Conservation (phyloP, 1,284 basidiomycete species). For the Stygiomarasmius scandens region DNA sequence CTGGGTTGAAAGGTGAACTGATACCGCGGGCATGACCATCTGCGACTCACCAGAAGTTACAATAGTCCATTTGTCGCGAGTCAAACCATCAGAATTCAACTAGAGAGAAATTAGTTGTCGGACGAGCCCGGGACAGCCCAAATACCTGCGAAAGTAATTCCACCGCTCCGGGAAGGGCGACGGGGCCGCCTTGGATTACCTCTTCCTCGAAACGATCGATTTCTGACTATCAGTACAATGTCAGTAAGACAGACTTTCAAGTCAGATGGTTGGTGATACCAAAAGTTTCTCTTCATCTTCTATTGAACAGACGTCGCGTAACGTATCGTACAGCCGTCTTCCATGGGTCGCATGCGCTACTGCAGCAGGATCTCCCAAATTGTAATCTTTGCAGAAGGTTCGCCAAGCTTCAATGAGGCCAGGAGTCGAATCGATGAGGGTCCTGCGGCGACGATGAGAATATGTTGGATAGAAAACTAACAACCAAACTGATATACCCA, state of each 20-base stretch:
- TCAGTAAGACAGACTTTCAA: slow-evolving; percentile 2
- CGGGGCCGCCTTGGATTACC: slow-evolving; percentile 63
- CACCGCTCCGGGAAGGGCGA: slow-evolving; percentile 56
- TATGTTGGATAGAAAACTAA: background rate
- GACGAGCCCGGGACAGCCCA: background rate
- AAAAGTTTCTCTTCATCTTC: slow-evolving; percentile 56
- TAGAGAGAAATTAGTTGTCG: background rate
- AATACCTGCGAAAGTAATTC: slow-evolving; percentile 50
- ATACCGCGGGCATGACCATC: background rate
- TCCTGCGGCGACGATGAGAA: slow-evolving; percentile 39
- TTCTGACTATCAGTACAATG: slow-evolving; percentile 59
- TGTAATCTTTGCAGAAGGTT: slow-evolving; percentile 58
- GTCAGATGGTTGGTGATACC: slow-evolving; percentile 36
- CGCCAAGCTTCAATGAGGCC: slow-evolving; percentile 68
- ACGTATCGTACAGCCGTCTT: slow-evolving; percentile 71
- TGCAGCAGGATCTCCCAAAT: slow-evolving; percentile 49
- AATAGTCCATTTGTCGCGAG: slow-evolving; percentile 63
- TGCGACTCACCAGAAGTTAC: slow-evolving; percentile 67
- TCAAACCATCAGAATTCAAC: slow-evolving; percentile 10
- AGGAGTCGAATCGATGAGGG: slow-evolving; percentile 73
- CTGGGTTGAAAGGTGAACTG: slow-evolving; percentile 34
- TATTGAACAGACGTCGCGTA: slow-evolving; percentile 69
- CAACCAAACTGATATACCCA: slow-evolving; percentile 45
- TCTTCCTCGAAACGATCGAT: slow-evolving; percentile 66
- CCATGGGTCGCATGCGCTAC: slow-evolving; percentile 68